Conservation (phyloP, 768 basidiomycete genomes). For the Serendipita vermifera region DNA sequence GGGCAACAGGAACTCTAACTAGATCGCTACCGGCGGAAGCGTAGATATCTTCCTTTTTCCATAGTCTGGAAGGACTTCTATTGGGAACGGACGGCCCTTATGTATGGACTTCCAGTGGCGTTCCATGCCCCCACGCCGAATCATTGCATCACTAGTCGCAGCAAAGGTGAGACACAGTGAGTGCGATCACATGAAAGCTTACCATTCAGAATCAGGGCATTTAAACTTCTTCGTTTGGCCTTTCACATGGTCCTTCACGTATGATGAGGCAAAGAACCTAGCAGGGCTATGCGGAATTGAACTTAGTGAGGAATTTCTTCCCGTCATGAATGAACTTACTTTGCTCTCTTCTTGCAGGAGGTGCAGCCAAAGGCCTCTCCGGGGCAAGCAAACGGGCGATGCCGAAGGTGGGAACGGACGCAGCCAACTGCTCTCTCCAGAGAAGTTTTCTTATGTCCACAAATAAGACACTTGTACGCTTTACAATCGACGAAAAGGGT, state of each 20-base stretch:
- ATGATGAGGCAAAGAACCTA: not conserved
- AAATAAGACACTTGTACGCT: not conserved
- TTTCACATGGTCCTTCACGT: not conserved
- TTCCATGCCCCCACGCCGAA: not conserved
- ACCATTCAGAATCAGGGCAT: not conserved
- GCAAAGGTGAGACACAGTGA: not conserved
- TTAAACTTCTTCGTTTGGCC: not conserved
- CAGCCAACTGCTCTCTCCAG: not conserved
- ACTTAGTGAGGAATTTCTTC: not conserved
- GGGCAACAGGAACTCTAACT: no score
- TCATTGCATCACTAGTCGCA: not conserved
- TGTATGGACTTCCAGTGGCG: not conserved
- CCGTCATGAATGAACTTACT: not conserved
- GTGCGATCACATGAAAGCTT: no score
- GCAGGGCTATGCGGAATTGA: not conserved
- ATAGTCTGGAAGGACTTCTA: not conserved
- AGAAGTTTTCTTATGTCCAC: not conserved
- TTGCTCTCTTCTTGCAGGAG: not conserved
- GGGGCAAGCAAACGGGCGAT: slow-evolving; percentile 2
- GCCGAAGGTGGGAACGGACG: not conserved
- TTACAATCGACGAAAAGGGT: no score
- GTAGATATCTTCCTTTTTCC: no score
- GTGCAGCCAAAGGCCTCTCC: not conserved
- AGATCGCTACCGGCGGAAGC: no score
- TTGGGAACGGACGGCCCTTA: not conserved